Evolutionary conservation across 257 asterid species (phyloP).

Genomic region (Cynanchum wilfordii): DNA sequence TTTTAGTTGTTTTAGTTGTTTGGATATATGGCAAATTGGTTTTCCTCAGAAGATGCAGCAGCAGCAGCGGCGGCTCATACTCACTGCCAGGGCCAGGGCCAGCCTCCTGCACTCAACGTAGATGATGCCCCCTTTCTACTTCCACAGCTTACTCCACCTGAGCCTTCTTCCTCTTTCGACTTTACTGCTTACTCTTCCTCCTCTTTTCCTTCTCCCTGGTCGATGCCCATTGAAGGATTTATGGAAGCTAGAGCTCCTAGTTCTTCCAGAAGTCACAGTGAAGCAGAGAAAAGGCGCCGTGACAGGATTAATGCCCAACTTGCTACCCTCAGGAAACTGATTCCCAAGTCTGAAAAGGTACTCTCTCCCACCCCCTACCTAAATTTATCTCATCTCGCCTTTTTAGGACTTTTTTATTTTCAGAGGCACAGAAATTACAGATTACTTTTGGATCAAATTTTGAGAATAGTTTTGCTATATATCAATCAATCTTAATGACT

Average conservation of each 20-base stretch:
- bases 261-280: slow-evolving; percentile 64
- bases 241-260: slow-evolving; percentile 30
- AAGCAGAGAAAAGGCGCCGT: slow-evolving; percentile 85
- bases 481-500: not conserved
- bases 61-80: slow-evolving; percentile 11
- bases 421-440: too few species aligned
- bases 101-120: not conserved
- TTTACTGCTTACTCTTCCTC: slow-evolving; percentile 19
- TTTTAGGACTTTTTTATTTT: not conserved
- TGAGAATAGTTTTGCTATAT: not conserved
- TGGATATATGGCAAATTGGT: slow-evolving; percentile 39
- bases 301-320: slow-evolving; percentile 82
- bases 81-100: too few species aligned
- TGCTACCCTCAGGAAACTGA: slow-evolving; percentile 61
- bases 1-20: not conserved
- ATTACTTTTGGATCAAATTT: too few species aligned
- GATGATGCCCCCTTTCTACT: slow-evolving; percentile 12
- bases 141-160: slow-evolving; percentile 26
- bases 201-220: slow-evolving; percentile 24
- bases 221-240: slow-evolving; percentile 26
- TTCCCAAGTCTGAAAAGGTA: slow-evolving; percentile 82
- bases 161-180: slow-evolving; percentile 18
- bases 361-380: not conserved
- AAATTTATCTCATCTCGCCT: not conserved
- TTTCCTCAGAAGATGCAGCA: slow-evolving; percentile 21